Conservation (phyloP, 306 rosid species). For the Pyrus bretschneideri region DNA sequence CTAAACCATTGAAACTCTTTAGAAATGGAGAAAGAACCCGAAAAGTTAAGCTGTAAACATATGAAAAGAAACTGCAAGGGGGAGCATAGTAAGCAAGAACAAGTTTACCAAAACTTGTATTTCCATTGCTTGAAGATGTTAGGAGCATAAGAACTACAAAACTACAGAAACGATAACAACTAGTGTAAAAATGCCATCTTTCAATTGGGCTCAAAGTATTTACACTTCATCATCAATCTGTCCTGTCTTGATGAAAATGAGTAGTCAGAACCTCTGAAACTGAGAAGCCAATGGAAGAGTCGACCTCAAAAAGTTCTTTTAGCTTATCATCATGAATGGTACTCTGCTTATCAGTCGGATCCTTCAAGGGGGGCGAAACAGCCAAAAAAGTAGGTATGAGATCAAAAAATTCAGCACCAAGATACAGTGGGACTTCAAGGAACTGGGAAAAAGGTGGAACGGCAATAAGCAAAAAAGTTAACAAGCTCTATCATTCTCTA, state of each 20-base stretch:
- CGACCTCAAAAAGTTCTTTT: constrained; percentile 13
- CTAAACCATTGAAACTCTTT: too few relatives aligned
- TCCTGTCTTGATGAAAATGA: constrained; percentile 15
- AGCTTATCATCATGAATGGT: constrained; percentile 14
- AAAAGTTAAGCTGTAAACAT: neutral
- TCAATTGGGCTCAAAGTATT: constrained; percentile 8
- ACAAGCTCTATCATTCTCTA: neutral
- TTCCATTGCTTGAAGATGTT: constrained; percentile 16
- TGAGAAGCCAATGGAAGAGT: constrained; percentile 17
- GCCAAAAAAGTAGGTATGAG: neutral
- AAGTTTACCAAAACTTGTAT: constrained; percentile 4
- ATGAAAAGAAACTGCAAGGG: neutral
- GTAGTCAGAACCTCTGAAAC: constrained; percentile 17
- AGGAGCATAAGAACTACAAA: constrained; percentile 1
- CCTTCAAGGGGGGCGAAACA: constrained; percentile 17
- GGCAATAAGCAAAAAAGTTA: neutral
- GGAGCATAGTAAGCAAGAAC: neutral
- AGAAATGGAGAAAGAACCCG: neutral
- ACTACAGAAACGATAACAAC: neutral
- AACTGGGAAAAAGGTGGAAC: neutral
- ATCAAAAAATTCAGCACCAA: neutral
- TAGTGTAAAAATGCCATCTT: constrained; percentile 19
- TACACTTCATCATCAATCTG: constrained; percentile 13
- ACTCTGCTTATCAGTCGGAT: constrained; percentile 18
- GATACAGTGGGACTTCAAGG: neutral